A percentile compares a stretch with the other conserved stretches of the same genome.
phyloP scores from a whole-genome alignment of 1,284 basidiomycete species.

The Marasmius tenuissimus region DNA sequence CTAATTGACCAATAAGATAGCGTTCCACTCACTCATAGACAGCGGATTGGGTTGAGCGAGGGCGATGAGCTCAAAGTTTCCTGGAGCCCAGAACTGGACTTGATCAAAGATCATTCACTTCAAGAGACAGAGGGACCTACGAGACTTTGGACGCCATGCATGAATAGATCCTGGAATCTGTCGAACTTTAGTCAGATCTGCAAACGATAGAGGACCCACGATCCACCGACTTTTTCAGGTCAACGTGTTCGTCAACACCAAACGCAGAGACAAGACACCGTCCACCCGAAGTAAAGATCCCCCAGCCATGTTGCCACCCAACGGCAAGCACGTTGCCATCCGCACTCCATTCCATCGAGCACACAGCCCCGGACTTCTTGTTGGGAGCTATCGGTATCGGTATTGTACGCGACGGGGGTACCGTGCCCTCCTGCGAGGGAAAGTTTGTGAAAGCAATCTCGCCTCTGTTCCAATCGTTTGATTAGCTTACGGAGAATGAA shows the following conservation, averaged over 20 bases:
- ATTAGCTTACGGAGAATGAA: neutral
- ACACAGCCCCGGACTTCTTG: slow-evolving; percentile 70
- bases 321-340: slow-evolving; percentile 98
- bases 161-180: slow-evolving; percentile 83
- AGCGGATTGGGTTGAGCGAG: slow-evolving; percentile 48
- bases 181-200: slow-evolving; percentile 17
- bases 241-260: slow-evolving; percentile 67
- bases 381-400: slow-evolving; percentile 58
- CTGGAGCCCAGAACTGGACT: slow-evolving; percentile 86
- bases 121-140: slow-evolving; percentile 37
- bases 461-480: slow-evolving; percentile 42
- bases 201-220: neutral
- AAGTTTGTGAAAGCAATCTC: slow-evolving; percentile 64
- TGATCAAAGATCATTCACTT: slow-evolving; percentile 3
- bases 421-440: slow-evolving; percentile 53
- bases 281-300: slow-evolving; percentile 89
- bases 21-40: slow-evolving; percentile 41
- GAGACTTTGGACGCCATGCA: slow-evolving; percentile 73
- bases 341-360: slow-evolving; percentile 84
- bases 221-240: slow-evolving; percentile 48
- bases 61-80: slow-evolving; percentile 85
- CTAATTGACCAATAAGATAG: neutral
- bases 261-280: slow-evolving; percentile 78
- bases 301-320: slow-evolving; percentile 90
- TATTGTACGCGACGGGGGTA: slow-evolving; percentile 55